Evolutionary conservation across 805 yeast species (phyloP), one percentile per base, ranked within the genome.

Genomic region (Jamesozyma rosinii): DNA sequence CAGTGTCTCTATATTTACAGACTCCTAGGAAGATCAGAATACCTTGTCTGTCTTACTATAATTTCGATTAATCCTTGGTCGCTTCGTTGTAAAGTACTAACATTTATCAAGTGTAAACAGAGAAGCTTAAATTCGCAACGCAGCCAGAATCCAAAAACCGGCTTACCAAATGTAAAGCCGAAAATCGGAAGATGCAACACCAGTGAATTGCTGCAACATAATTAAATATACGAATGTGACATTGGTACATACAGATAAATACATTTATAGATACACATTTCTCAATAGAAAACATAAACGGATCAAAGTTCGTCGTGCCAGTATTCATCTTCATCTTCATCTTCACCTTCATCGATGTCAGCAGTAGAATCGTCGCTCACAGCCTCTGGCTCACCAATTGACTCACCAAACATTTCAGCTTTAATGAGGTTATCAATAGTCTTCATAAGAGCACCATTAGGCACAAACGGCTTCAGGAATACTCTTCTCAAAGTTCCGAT

Each of bases 401-500:
- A 11, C 29, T 24, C 10, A 8, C 11, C 29, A 8, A 24, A 24
- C 11, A 24, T 24, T 8, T 24, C 29, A 24, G 11, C 10, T 11
- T 24, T 24, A 24, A 24, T 24, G 29, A 24, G 6, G 10, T 24
- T 24, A 8, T 11, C 11, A 40, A 37, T 40, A 14, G 21, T 17
- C 3, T 27, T 8, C 5, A 44, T 31, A 20, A 21, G 10, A 18
- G 14, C 40, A 9, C n/a, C 13, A 29, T 42, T 37, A 15, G n/a
- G 4, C 5, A 18, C 3, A 13, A 39, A 8, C 13, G 33, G 35
- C 26, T 41, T 34, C 5, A n/a, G 2, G 2, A 36, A 33, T 8
- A 29, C 13, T 24, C 37, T 35, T 24, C 37, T 39, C 10, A 49
- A 14, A 1, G 33, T 35, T 3, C 52, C 40, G 9, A 59, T 45